Percentiles rank a stretch among this genome's conserved stretches.
These are phyloP conservation scores for Trichomonas vaginalis DNA, from an alignment of 208 protist species.

Conservation along the genomic window DNA sequence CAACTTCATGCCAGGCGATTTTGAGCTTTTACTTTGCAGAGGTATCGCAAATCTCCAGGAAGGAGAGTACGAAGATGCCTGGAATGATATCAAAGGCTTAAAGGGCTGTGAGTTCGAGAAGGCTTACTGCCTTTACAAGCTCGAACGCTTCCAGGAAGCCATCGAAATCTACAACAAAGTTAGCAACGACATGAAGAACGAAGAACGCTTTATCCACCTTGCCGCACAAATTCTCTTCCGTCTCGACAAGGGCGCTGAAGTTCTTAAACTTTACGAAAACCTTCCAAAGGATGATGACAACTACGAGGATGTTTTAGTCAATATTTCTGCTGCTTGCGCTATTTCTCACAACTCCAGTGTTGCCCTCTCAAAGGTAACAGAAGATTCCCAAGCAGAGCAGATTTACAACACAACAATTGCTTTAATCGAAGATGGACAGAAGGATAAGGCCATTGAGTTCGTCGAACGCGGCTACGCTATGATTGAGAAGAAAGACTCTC, in stretches of 20 bases:
- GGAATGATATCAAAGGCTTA: not conserved
- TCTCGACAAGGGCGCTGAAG: not conserved
- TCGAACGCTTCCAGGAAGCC: not conserved
- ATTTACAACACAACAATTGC: not conserved
- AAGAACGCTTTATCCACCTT: not conserved
- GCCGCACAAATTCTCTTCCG: not conserved
- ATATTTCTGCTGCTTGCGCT: not conserved
- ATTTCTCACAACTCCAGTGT: not conserved
- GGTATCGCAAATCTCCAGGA: not conserved
- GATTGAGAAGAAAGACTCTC: not conserved
- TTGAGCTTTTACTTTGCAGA: not conserved
- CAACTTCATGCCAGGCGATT: not conserved
- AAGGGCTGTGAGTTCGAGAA: not conserved
- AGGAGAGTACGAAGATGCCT: not conserved
- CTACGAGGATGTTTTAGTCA: not conserved
- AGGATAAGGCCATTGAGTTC: not conserved
- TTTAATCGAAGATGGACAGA: not conserved
- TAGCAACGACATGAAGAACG: not conserved
- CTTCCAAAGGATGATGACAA: not conserved
- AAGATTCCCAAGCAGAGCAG: not conserved
- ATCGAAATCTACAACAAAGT: not conserved
- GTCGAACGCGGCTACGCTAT: not conserved
- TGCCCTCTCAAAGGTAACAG: not conserved
- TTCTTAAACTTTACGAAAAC: not conserved
- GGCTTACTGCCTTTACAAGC: not conserved